Conservation (phyloP, 1,139 yeast genomes). For the Zygosaccharomyces pseudobailii region DNA sequence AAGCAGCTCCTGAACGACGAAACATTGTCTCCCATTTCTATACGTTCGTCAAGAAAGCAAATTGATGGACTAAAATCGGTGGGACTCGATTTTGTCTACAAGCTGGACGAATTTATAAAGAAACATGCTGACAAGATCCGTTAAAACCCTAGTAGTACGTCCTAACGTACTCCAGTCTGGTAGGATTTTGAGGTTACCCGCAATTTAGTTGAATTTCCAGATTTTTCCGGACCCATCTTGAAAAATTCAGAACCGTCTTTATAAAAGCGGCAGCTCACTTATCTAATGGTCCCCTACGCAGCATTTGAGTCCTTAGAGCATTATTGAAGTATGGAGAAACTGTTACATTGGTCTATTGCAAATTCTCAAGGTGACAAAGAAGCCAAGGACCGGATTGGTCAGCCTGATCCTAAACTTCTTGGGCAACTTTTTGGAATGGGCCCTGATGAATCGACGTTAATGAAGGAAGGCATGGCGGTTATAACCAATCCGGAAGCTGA, state of each 20-base stretch:
- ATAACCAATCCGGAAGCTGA: constrained; percentile 57
- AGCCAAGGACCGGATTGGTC: constrained; percentile 54
- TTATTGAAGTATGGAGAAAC: constrained; percentile 64
- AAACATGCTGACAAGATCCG: constrained; percentile 22
- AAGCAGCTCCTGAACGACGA: constrained; percentile 67
- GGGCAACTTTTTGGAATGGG: constrained; percentile 74
- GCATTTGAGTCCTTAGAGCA: not conserved
- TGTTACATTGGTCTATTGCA: constrained; percentile 88
- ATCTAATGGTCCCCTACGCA: too few species aligned
- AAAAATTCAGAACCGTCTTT: not conserved
- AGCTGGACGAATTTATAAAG: constrained; percentile 33
- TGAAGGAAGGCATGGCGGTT: constrained; percentile 68
- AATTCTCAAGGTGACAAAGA: constrained; percentile 66
- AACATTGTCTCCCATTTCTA: constrained; percentile 43
- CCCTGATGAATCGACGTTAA: constrained; percentile 79
- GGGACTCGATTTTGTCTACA: constrained; percentile 63
- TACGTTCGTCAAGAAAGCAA: constrained; percentile 54
- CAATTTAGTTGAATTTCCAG: not conserved
- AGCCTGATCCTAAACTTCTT: constrained; percentile 72
- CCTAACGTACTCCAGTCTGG: not conserved
- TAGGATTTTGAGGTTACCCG: not conserved
- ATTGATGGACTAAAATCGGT: constrained; percentile 56
- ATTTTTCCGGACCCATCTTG: constrained; percentile 2
- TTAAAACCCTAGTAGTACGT: too few species aligned
- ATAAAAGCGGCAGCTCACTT: not conserved